phyloP scores from a whole-genome alignment of 768 basidiomycete species.

The Termitomyces bulborhizus region DNA sequence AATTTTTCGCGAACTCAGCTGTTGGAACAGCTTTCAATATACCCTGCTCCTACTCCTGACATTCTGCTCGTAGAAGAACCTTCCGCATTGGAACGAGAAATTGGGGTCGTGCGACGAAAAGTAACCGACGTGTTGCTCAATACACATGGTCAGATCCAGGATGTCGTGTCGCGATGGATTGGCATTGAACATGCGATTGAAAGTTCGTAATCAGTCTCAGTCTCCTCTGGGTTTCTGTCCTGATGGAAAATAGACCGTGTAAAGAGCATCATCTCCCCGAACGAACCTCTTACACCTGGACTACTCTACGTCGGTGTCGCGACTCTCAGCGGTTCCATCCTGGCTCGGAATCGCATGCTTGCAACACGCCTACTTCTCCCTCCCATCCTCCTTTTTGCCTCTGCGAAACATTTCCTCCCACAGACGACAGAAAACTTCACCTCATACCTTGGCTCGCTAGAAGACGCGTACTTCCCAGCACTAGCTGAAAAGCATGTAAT shows the following conservation, averaged over 20 bases:
- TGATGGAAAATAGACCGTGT: constrained; percentile 52
- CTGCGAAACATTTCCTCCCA: constrained; percentile 83
- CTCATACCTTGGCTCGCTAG: constrained; percentile 59
- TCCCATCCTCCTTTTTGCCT: constrained; percentile 61
- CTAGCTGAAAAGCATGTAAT: constrained; percentile 64
- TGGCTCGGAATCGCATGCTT: constrained; percentile 72
- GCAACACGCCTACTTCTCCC: constrained; percentile 70
- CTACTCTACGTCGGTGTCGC: constrained; percentile 86
- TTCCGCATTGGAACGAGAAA: constrained; percentile 70
- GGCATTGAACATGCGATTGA: constrained; percentile 81
- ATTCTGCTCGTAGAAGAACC: constrained; percentile 71
- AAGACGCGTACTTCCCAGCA: constrained; percentile 63
- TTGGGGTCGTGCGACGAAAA: constrained; percentile 61
- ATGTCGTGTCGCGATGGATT: constrained; percentile 77
- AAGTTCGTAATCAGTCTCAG: constrained; percentile 44
- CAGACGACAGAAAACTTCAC: constrained; percentile 68
- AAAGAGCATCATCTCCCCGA: constrained; percentile 72
- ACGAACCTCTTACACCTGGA: constrained; percentile 86
- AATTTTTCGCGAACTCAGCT: not conserved
- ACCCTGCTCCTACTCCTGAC: constrained; percentile 55
- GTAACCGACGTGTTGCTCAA: constrained; percentile 50
- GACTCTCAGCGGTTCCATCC: constrained; percentile 80
- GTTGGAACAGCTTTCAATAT: constrained; percentile 72
- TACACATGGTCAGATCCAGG: constrained; percentile 63
- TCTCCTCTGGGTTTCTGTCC: not conserved